Percentiles rank a stretch among this genome's conserved stretches.
Conservation (phyloP, 2,329 filamentous ascomycete genomes). For the Cercospora sojina region DNA sequence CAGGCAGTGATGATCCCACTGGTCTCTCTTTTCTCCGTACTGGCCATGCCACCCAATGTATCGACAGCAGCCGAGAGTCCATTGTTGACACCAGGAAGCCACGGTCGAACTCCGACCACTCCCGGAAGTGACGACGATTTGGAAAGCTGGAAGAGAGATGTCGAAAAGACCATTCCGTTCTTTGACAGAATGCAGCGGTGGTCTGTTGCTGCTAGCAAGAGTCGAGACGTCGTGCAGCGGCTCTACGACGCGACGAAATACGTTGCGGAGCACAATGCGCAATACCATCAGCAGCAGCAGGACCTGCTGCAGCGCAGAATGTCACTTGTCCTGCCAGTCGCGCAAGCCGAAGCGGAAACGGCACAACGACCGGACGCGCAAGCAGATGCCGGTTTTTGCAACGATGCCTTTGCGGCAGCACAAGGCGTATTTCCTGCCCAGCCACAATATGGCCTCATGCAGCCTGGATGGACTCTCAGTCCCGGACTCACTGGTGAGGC, state of each 20-base stretch:
- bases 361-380: neutral
- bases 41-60: conserved; percentile 20
- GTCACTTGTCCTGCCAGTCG: neutral
- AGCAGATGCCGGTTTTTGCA: neutral
- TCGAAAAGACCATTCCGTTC: conserved; percentile 46
- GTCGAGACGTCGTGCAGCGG: conserved; percentile 43
- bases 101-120: conserved; percentile 24
- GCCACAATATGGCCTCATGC: conserved; percentile 7
- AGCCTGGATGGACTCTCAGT: conserved; percentile 11
- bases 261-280: conserved; percentile 31
- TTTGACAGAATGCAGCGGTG: conserved; percentile 46
- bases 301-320: conserved; percentile 16
- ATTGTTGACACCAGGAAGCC: conserved; percentile 47
- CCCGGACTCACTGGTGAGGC: conserved; percentile 16
- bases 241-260: conserved; percentile 43
- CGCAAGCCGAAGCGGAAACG: neutral
- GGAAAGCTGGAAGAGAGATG: conserved; percentile 43
- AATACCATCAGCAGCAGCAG: conserved; percentile 28
- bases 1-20: conserved; percentile 78
- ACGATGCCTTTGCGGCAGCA: neutral
- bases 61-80: conserved; percentile 45
- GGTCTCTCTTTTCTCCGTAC: conserved; percentile 61
- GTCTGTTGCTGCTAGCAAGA: conserved; percentile 48
- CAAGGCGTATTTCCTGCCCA: neutral
- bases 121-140: conserved; percentile 35